These are phyloP conservation scores for Bipolaris sorokiniana DNA, from an alignment of 2,329 filamentous ascomycete species.

Conservation along the genomic window DNA sequence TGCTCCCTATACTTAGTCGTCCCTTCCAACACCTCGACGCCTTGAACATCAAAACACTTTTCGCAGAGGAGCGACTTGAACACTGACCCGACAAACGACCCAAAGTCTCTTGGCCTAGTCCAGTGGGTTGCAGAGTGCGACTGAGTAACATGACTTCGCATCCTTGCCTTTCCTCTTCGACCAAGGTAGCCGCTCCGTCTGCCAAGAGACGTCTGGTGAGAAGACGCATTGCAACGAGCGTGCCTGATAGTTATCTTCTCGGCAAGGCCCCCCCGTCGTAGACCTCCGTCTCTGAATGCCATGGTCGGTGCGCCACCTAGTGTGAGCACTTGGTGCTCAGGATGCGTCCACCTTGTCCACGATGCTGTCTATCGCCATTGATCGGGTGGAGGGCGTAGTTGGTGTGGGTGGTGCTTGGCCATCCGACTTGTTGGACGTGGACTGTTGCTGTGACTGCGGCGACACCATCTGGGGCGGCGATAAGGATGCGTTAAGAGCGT, in stretches of 20 bases:
- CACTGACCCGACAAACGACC: background rate
- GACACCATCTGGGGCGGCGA: slow-evolving; percentile 25
- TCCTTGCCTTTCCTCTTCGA: slow-evolving; percentile 3
- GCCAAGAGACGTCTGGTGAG: slow-evolving; percentile 4
- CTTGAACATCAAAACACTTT: slow-evolving; percentile 23
- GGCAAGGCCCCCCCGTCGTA: slow-evolving; percentile 3
- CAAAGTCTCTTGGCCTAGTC: background rate
- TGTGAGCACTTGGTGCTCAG: slow-evolving; percentile 22
- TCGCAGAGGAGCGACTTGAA: slow-evolving; percentile 7
- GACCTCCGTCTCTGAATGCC: background rate
- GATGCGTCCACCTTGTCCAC: slow-evolving; percentile 47
- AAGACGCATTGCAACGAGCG: slow-evolving; percentile 7
- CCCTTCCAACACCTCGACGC: slow-evolving; percentile 13
- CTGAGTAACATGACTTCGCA: background rate
- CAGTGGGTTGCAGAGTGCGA: background rate
- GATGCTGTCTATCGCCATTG: slow-evolving; percentile 50
- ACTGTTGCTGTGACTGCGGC: slow-evolving; percentile 18
- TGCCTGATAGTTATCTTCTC: slow-evolving; percentile 6
- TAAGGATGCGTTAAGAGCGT: slow-evolving; percentile 27
- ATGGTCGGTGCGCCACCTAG: background rate
- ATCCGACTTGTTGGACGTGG: slow-evolving; percentile 30
- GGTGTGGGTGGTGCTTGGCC: slow-evolving; percentile 45
- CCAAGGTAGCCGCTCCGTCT: slow-evolving; percentile 4
- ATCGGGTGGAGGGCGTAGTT: slow-evolving; percentile 46
- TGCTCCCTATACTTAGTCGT: background rate